phyloP scores from a whole-genome alignment of 164 flowering plant species.

The Umbellularia californica region DNA sequence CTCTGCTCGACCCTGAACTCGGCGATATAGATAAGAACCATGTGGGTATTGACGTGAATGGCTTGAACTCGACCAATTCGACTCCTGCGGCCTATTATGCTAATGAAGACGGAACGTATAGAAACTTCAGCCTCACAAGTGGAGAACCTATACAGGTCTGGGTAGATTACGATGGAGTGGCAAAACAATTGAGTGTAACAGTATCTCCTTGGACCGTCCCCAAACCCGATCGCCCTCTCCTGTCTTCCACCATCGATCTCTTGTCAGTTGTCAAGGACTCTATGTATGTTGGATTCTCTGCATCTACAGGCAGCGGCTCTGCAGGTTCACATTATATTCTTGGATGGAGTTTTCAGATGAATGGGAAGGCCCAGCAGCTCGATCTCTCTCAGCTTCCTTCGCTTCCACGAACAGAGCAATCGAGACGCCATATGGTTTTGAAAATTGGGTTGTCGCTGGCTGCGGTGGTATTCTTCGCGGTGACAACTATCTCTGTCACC shows the following conservation, averaged over 20 bases:
- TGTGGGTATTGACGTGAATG: slow-evolving; percentile 25
- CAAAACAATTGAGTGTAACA: slow-evolving; percentile 15
- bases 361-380: slow-evolving; percentile 6
- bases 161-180: slow-evolving; percentile 23
- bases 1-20: slow-evolving; percentile 4
- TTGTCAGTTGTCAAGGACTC: neutral
- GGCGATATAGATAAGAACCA: slow-evolving; percentile 22
- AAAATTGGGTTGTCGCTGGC: slow-evolving; percentile 3
- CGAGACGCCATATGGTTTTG: neutral
- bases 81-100: slow-evolving; percentile 16
- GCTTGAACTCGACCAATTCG: slow-evolving; percentile 13
- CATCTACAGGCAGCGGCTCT: neutral
- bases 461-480: neutral
- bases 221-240: slow-evolving; percentile 8
- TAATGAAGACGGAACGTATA: neutral
- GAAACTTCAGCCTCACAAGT: slow-evolving; percentile 10
- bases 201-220: slow-evolving; percentile 18
- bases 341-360: slow-evolving; percentile 17
- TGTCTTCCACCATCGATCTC: slow-evolving; percentile 4
- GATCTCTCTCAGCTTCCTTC: slow-evolving; percentile 7
- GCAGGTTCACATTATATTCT: slow-evolving; percentile 10
- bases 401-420: neutral
- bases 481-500: slow-evolving; percentile 17
- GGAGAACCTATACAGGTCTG: slow-evolving; percentile 22
- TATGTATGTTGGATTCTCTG: slow-evolving; percentile 17